Evolutionary conservation across 2,329 filamentous ascomycete genomes (phyloP).

Genomic region (Aspergillus pseudoglaucus): DNA sequence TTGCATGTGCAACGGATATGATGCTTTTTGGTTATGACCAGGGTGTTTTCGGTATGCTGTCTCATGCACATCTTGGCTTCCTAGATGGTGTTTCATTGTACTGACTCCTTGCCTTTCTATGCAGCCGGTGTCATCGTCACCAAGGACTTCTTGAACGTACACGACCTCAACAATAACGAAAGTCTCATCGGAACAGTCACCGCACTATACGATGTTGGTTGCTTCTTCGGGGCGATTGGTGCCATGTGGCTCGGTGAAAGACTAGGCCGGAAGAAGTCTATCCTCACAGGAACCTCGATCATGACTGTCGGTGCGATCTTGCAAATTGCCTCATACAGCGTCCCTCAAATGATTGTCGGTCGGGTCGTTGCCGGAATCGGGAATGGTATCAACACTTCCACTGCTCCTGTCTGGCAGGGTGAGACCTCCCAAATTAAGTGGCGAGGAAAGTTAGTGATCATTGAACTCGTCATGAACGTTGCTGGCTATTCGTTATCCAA

Average conservation of each 20-base stretch:
- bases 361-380: slow-evolving; percentile 43
- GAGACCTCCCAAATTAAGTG: slow-evolving; percentile 41
- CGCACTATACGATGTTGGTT: slow-evolving; percentile 18
- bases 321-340: slow-evolving; percentile 20
- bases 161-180: slow-evolving; percentile 5
- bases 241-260: slow-evolving; percentile 14
- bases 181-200: slow-evolving; percentile 6
- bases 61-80: neutral
- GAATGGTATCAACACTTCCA: slow-evolving; percentile 43
- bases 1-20: slow-evolving; percentile 18
- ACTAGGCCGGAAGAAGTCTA: slow-evolving; percentile 19
- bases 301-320: slow-evolving; percentile 21
- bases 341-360: slow-evolving; percentile 37
- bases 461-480: slow-evolving; percentile 21
- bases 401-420: slow-evolving; percentile 45
- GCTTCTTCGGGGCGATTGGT: slow-evolving; percentile 19
- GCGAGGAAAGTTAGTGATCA: slow-evolving; percentile 19
- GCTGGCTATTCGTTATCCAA: slow-evolving; percentile 39
- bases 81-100: neutral
- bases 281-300: slow-evolving; percentile 12
- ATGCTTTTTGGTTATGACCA: slow-evolving; percentile 17
- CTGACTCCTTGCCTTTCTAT: slow-evolving; percentile 1
- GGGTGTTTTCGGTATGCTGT: slow-evolving; percentile 2
- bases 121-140: slow-evolving; percentile 18
- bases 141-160: slow-evolving; percentile 15